Conservation (phyloP, 225 moss, liverwort and hornwort species). For the Thuidium tamariscinum region DNA sequence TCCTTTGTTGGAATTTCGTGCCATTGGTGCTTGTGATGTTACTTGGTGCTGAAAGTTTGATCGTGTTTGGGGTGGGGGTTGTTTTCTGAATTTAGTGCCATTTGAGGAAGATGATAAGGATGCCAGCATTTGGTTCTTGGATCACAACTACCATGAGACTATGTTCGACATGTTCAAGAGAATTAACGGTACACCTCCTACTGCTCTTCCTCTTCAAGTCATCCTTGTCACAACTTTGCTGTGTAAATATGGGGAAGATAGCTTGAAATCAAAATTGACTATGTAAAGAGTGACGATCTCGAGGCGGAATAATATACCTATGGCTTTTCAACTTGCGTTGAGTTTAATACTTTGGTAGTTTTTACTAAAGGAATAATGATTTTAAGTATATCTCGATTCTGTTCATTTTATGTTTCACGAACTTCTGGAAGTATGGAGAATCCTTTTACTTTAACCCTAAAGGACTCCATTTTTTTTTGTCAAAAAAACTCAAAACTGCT, state of each 20-base stretch:
- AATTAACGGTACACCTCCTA: slow-evolving; percentile 64
- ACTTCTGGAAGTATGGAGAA: neutral
- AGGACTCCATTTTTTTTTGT: no score
- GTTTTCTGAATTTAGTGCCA: slow-evolving; percentile 44
- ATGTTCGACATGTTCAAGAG: slow-evolving; percentile 99
- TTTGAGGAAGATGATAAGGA: slow-evolving; percentile 98
- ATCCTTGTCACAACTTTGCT: neutral
- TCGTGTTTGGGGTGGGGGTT: neutral
- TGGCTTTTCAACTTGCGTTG: neutral
- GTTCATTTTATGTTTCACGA: neutral
- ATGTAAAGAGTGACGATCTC: neutral
- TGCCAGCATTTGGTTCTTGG: slow-evolving; percentile 96
- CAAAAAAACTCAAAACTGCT: no score
- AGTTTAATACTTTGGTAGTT: neutral
- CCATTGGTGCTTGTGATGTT: neutral
- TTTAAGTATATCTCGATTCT: neutral
- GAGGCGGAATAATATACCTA: neutral
- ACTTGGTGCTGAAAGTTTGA: neutral
- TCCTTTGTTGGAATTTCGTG: neutral
- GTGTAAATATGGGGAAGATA: neutral
- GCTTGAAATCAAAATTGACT: neutral
- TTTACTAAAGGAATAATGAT: neutral
- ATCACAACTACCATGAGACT: slow-evolving; percentile 97
- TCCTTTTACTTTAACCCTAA: no score
- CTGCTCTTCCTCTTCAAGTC: neutral